Evolutionary conservation across 2,329 filamentous ascomycete genomes (phyloP).

Genomic region (Trichoderma simmonsii): DNA sequence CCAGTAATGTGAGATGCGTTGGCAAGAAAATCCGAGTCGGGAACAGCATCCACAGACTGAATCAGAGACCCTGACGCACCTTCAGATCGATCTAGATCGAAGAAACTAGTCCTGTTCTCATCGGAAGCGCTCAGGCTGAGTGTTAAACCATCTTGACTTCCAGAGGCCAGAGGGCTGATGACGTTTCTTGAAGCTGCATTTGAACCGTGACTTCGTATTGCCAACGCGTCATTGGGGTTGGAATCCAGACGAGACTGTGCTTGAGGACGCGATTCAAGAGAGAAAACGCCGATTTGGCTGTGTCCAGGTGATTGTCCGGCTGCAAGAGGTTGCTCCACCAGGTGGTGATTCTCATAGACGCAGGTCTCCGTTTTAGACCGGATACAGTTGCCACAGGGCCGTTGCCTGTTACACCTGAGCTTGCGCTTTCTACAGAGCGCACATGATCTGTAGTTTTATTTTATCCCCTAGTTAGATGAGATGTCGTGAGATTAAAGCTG

Average conservation of each 20-base stretch:
- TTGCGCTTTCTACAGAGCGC: constrained; percentile 43
- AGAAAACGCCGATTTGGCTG: not conserved
- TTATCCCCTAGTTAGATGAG: not conserved
- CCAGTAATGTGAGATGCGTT: constrained; percentile 35
- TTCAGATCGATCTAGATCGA: not conserved
- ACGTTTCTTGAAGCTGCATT: not conserved
- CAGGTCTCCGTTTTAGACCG: constrained; percentile 36
- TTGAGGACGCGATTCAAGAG: not conserved
- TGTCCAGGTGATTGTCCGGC: not conserved
- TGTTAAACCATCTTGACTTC: constrained; percentile 19
- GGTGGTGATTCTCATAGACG: constrained; percentile 30
- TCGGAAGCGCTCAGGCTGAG: not conserved
- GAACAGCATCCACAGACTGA: not conserved
- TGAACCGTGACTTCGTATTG: not conserved
- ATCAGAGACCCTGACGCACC: not conserved
- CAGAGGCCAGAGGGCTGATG: constrained; percentile 12
- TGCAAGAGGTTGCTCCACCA: not conserved
- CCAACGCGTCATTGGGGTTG: not conserved
- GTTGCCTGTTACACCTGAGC: constrained; percentile 41
- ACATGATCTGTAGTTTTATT: constrained; percentile 35
- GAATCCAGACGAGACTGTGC: not conserved
- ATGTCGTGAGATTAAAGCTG: not conserved
- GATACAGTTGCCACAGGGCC: constrained; percentile 42
- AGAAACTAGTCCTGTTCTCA: not conserved
- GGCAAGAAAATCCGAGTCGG: constrained; percentile 33